phyloP scores from a whole-genome alignment of 2,329 filamentous ascomycete genomes.

The Clathrospora elynae region DNA sequence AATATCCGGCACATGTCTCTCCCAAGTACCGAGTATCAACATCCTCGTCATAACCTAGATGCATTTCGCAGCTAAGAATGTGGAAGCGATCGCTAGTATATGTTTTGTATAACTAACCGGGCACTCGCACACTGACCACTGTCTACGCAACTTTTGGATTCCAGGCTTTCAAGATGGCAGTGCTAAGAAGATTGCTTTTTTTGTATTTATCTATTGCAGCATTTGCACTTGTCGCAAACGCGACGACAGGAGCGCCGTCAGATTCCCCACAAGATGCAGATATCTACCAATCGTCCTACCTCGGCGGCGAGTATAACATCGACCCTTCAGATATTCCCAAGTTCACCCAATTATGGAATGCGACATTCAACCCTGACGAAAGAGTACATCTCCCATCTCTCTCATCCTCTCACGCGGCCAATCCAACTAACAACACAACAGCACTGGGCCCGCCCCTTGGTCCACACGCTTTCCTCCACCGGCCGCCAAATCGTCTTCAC shows the following conservation, averaged over 20 bases:
- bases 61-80: no score
- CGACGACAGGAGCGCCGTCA: constrained; percentile 13
- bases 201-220: no score
- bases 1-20: constrained; percentile 12
- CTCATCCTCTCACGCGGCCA: not conserved
- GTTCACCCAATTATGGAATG: constrained; percentile 49
- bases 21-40: constrained; percentile 8
- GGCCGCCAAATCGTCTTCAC: constrained; percentile 26
- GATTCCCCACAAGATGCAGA: constrained; percentile 26
- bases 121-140: no score
- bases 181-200: no score
- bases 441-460: constrained; percentile 57
- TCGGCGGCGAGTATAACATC: constrained; percentile 49
- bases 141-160: no score
- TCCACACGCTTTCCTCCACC: constrained; percentile 49
- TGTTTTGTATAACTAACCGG: no score
- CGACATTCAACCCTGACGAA: constrained; percentile 43
- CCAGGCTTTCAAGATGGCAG: no score
- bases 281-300: constrained; percentile 23
- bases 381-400: constrained; percentile 19
- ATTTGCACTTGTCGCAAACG: not conserved
- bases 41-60: no score
- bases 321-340: constrained; percentile 46
- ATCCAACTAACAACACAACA: constrained; percentile 5
- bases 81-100: no score